phyloP scores from a whole-genome alignment of 1,139 yeast genomes.

The Diutina catenulata region DNA sequence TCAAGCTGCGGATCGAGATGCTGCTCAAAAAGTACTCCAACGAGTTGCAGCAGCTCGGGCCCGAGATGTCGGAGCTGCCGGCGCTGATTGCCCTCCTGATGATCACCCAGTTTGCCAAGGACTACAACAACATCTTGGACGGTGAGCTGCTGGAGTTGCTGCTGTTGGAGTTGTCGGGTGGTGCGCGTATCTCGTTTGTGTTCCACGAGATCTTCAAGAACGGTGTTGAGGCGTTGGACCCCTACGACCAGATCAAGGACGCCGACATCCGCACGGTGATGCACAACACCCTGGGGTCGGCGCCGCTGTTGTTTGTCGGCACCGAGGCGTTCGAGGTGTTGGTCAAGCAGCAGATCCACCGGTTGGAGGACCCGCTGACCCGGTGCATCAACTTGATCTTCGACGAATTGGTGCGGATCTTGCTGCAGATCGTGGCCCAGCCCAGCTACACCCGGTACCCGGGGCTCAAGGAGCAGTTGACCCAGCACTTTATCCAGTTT shows the following conservation, averaged over 20 bases:
- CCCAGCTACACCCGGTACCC: slow-evolving; percentile 87
- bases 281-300: slow-evolving; percentile 94
- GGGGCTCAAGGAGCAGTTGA: slow-evolving; percentile 73
- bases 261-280: slow-evolving; percentile 94
- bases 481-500: slow-evolving; percentile 68
- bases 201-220: slow-evolving; percentile 93
- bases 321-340: slow-evolving; percentile 95
- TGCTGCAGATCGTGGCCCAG: slow-evolving; percentile 73
- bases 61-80: slow-evolving; percentile 80
- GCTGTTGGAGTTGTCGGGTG: slow-evolving; percentile 81
- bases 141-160: slow-evolving; percentile 91
- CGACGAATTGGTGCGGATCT: slow-evolving; percentile 86
- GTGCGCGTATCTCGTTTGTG: slow-evolving; percentile 96
- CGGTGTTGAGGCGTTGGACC: slow-evolving; percentile 88
- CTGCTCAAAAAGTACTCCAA: slow-evolving; percentile 71
- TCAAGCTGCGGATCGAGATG: slow-evolving; percentile 80
- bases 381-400: slow-evolving; percentile 85
- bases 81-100: slow-evolving; percentile 81
- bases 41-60: slow-evolving; percentile 69
- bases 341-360: slow-evolving; percentile 86
- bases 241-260: slow-evolving; percentile 94
- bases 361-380: slow-evolving; percentile 90
- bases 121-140: slow-evolving; percentile 80
- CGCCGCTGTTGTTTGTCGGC: slow-evolving; percentile 96
- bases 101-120: slow-evolving; percentile 88